Percentiles rank a stretch among this genome's conserved stretches.
Evolutionary conservation across 306 rosid species (phyloP).

Genomic region (Castanopsis chinensis): DNA sequence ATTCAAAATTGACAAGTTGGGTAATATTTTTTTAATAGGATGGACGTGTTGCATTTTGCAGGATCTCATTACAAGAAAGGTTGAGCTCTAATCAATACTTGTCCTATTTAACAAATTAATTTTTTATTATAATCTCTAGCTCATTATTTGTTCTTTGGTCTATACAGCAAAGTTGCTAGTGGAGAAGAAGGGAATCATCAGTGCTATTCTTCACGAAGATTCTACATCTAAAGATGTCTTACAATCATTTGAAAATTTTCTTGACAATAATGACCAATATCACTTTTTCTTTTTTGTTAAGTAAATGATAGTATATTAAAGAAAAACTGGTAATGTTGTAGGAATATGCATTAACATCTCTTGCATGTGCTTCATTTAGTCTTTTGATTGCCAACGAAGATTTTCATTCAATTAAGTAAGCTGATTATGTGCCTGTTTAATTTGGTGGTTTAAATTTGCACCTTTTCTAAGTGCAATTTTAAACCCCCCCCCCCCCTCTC

Average conservation of each 20-base stretch:
- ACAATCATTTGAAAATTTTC: slow-evolving; percentile 71
- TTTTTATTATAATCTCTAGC: slow-evolving; percentile 16
- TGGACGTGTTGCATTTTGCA: slow-evolving; percentile 62
- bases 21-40: slow-evolving; percentile 29
- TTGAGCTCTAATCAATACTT: slow-evolving; percentile 19
- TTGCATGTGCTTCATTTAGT: too few species aligned
- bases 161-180: slow-evolving; percentile 79
- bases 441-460: too few species aligned
- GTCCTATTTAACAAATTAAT: not conserved
- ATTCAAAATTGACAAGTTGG: slow-evolving; percentile 22
- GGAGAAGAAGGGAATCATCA: slow-evolving; percentile 59
- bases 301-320: too few species aligned
- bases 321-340: too few species aligned
- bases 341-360: too few species aligned
- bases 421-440: too few species aligned
- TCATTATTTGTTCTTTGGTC: slow-evolving; percentile 17
- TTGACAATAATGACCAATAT: too few species aligned
- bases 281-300: too few species aligned
- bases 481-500: too few species aligned
- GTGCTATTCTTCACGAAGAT: slow-evolving; percentile 69
- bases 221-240: slow-evolving; percentile 60
- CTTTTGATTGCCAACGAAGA: too few species aligned
- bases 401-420: too few species aligned
- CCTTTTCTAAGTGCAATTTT: too few species aligned
- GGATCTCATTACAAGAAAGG: slow-evolving; percentile 68